A percentile compares a stretch with the other conserved stretches of the same genome.
These are phyloP conservation scores for Alliaria petiolata DNA, from an alignment of 345 rosid genomes.

Conservation along the genomic window DNA sequence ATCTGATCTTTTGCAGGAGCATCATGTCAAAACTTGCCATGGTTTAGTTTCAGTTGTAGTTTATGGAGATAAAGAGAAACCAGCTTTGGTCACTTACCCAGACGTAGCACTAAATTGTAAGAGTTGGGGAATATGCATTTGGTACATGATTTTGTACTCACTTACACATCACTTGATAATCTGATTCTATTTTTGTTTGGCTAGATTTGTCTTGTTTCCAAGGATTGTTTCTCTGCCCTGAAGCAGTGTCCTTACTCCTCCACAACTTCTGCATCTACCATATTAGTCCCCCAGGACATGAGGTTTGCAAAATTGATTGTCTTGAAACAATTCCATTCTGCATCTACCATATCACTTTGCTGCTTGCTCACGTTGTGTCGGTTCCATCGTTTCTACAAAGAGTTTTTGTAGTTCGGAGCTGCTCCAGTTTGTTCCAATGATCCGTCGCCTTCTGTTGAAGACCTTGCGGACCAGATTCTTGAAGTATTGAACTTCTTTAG, in stretches of 20 bases:
- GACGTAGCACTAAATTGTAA: slow-evolving; percentile 89
- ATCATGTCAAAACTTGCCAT: slow-evolving; percentile 70
- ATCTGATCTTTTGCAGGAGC: slow-evolving; percentile 44
- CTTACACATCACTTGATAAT: no score
- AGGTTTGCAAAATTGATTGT: slow-evolving; percentile 55
- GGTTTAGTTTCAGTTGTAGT: slow-evolving; percentile 69
- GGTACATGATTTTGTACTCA: neutral
- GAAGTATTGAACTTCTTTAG: slow-evolving; percentile 89
- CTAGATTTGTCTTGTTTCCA: slow-evolving; percentile 93
- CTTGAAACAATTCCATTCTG: neutral
- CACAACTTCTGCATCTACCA: slow-evolving; percentile 97
- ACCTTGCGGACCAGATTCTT: slow-evolving; percentile 87
- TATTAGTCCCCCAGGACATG: slow-evolving; percentile 96
- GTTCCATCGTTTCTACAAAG: slow-evolving; percentile 52
- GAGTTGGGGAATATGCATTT: neutral
- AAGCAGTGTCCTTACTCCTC: slow-evolving; percentile 80
- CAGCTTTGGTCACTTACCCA: slow-evolving; percentile 79
- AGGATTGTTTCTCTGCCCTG: slow-evolving; percentile 91
- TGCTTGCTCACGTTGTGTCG: slow-evolving; percentile 39
- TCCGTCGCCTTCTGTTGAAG: slow-evolving; percentile 58
- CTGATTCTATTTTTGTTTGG: slow-evolving; percentile 3
- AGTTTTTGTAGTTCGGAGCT: slow-evolving; percentile 96
- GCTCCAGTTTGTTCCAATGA: slow-evolving; percentile 55
- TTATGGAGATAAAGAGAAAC: slow-evolving; percentile 78
- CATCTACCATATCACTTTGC: neutral